Evolutionary conservation across 371 early-diverging fungal genomes (phyloP).

Genomic region (Mortierella sp.): DNA sequence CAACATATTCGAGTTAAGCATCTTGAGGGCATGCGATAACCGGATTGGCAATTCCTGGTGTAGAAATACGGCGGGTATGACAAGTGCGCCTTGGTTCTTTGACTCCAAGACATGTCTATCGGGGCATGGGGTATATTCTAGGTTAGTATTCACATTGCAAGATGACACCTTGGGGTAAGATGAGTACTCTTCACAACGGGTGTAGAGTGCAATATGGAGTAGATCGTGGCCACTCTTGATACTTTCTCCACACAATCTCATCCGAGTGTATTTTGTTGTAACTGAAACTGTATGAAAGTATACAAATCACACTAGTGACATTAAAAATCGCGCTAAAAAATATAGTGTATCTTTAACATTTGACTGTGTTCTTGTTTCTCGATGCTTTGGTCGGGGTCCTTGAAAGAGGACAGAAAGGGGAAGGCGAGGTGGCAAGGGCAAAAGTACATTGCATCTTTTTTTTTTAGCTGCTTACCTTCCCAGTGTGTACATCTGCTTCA

Average conservation of each 20-base stretch:
- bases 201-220: no score
- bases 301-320: no score
- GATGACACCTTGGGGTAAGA: no score
- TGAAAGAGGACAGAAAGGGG: background rate
- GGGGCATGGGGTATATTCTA: background rate
- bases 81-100: constrained; percentile 57
- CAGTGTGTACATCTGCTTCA: constrained; percentile 55
- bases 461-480: constrained; percentile 39
- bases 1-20: constrained; percentile 60
- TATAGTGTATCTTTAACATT: no score
- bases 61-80: constrained; percentile 70
- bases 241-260: no score
- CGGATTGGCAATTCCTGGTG: constrained; percentile 78
- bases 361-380: no score
- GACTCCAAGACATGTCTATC: constrained; percentile 52
- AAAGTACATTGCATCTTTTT: background rate
- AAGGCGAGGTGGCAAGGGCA: background rate
- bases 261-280: no score
- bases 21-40: constrained; percentile 72
- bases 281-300: no score
- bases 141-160: background rate
- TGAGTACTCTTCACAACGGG: no score
- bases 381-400: background rate
- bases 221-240: no score
- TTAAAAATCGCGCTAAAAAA: no score